Conservation (phyloP, 331 rosid genomes). For the Quercus lobata region DNA sequence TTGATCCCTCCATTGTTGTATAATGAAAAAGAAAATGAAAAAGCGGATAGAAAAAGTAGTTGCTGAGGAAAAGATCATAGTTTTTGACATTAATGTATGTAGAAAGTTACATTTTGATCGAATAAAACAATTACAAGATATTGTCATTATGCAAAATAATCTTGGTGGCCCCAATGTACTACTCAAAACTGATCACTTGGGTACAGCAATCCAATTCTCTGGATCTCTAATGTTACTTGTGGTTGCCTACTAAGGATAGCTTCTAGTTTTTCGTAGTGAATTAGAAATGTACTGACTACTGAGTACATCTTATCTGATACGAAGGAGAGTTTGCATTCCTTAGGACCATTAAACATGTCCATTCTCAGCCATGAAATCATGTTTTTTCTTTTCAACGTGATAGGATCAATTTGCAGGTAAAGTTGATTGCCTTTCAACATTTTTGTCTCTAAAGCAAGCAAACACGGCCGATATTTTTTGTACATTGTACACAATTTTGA, state of each 20-base stretch:
- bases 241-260: background rate
- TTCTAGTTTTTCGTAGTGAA: no score
- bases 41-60: background rate
- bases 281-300: no score
- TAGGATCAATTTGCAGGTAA: no score
- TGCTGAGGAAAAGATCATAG: background rate
- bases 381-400: no score
- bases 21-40: background rate
- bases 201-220: background rate
- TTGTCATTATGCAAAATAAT: background rate
- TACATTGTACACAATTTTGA: no score
- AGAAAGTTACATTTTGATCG: background rate
- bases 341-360: no score
- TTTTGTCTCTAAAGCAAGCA: no score
- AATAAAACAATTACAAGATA: background rate
- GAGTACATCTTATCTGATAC: no score
- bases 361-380: no score
- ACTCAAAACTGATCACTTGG: background rate
- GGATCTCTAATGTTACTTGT: background rate
- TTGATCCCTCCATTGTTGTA: slow-evolving; percentile 4
- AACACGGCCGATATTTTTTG: no score
- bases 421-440: no score
- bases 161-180: background rate
- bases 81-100: background rate
- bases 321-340: no score